Conservation (phyloP, 2,329 filamentous ascomycete genomes). For the Venturia asperata region DNA sequence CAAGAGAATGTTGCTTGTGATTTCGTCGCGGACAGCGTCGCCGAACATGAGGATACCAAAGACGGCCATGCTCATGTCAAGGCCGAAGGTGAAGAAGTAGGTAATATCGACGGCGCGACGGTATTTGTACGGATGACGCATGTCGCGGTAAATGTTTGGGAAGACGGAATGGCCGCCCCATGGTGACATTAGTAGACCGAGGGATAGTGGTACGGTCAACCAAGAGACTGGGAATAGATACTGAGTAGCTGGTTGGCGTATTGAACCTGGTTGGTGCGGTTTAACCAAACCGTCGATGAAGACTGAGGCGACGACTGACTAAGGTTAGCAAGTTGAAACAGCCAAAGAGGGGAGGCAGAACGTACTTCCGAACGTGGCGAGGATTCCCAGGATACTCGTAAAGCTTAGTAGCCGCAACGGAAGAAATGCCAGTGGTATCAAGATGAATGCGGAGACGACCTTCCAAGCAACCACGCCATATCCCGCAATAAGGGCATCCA, state of each 20-base stretch:
- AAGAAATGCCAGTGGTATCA: constrained; percentile 77
- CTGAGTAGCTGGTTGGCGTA: constrained; percentile 71
- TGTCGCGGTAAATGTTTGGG: constrained; percentile 74
- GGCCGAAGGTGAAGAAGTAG: constrained; percentile 77
- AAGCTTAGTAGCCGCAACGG: constrained; percentile 80
- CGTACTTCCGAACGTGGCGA: constrained; percentile 81
- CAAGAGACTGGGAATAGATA: constrained; percentile 80
- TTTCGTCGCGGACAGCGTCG: constrained; percentile 75
- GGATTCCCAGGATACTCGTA: constrained; percentile 86
- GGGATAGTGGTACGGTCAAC: constrained; percentile 77
- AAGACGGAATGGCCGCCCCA: constrained; percentile 71
- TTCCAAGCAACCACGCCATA: constrained; percentile 72
- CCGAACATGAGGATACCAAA: constrained; percentile 93
- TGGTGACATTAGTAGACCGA: constrained; percentile 81
- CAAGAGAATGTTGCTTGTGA: constrained; percentile 81
- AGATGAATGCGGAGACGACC: constrained; percentile 66
- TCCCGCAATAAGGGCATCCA: constrained; percentile 69
- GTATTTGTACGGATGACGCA: constrained; percentile 80
- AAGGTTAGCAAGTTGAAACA: neutral
- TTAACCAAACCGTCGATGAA: constrained; percentile 84
- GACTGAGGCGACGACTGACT: constrained; percentile 70
- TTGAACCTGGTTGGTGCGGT: constrained; percentile 67
- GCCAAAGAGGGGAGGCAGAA: constrained; percentile 26
- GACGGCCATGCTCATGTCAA: constrained; percentile 76
- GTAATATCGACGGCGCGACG: constrained; percentile 66